Evolutionary conservation across 2,329 filamentous ascomycete species (phyloP).

Genomic region (Trichoderma cornu-damae): DNA sequence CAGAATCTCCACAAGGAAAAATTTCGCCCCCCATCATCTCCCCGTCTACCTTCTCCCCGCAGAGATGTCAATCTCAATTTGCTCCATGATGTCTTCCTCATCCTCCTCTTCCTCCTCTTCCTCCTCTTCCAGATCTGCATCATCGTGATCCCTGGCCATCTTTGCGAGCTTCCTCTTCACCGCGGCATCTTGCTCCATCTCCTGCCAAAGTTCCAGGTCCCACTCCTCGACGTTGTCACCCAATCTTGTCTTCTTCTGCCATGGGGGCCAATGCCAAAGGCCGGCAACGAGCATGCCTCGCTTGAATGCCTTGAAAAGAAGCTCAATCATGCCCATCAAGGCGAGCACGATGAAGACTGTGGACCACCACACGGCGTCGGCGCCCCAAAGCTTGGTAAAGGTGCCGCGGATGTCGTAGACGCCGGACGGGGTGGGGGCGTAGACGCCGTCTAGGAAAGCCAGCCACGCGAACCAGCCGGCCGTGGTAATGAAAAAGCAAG

Average conservation of each 20-base stretch:
- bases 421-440: slow-evolving; percentile 43
- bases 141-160: slow-evolving; percentile 36
- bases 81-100: slow-evolving; percentile 12
- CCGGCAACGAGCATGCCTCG: slow-evolving; percentile 43
- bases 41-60: neutral
- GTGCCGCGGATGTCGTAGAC: slow-evolving; percentile 64
- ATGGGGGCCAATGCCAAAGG: slow-evolving; percentile 45
- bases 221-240: slow-evolving; percentile 44
- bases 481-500: slow-evolving; percentile 54
- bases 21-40: neutral
- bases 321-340: slow-evolving; percentile 59
- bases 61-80: slow-evolving; percentile 17
- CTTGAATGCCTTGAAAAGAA: slow-evolving; percentile 50
- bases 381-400: slow-evolving; percentile 62
- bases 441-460: slow-evolving; percentile 61
- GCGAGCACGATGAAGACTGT: slow-evolving; percentile 60
- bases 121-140: slow-evolving; percentile 16
- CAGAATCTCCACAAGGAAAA: neutral
- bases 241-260: slow-evolving; percentile 34
- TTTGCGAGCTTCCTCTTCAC: slow-evolving; percentile 40
- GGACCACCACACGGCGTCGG: slow-evolving; percentile 68
- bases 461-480: slow-evolving; percentile 71
- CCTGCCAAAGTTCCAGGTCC: slow-evolving; percentile 54
- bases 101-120: slow-evolving; percentile 23
- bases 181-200: slow-evolving; percentile 49